Evolutionary conservation across 2,329 filamentous ascomycete species (phyloP), one percentile per base, ranked within the genome.

Genomic region (Helotiales sp.): DNA sequence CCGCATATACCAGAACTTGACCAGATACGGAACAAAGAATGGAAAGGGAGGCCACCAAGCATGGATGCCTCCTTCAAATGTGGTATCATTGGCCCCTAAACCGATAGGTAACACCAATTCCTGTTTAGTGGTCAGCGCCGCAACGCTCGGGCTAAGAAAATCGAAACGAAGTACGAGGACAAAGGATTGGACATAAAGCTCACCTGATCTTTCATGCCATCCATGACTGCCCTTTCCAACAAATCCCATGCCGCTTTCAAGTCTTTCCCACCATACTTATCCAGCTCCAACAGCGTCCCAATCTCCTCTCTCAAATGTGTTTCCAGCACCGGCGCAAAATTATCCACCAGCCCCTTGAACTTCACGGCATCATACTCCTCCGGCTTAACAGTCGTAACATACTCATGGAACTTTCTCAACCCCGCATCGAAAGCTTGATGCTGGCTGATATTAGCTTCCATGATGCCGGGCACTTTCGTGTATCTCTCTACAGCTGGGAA

Each of bases 281-380:
- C 55, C 20, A 82, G 70, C 1, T 49, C 72, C 49, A 80, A 47
- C 17, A 82, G 74, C 28, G 78, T 78, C 40, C 75, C 71, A 50
- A 83, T 80, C 69, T 83, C 81, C 13, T 79, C 76, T 3, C 68
- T 69, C 10, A 83, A 73, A 66, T 83, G 81, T 30, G 71, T 60
- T 37, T 70, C 69, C 61, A 83, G 64, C 1, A 69, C 66, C 0
- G 72, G 70, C 55, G 75, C 78, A 64, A 83, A 80, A 1, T 59
- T 61, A 69, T 81, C 78, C 47, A 81, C 73, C 28, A 79, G 73
- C 20, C 13, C n/a, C 34, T 66, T 72, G 6, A 81, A 65, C 61
- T 69, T 76, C 1, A 65, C 50, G 0, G 79, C 79, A 47, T 78
- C 75, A 45, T 78, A 79, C 17, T 74, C 60, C 13, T 77, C 73